phyloP scores from a whole-genome alignment of 495 filamentous ascomycete species.

The Neurospora sp. region DNA sequence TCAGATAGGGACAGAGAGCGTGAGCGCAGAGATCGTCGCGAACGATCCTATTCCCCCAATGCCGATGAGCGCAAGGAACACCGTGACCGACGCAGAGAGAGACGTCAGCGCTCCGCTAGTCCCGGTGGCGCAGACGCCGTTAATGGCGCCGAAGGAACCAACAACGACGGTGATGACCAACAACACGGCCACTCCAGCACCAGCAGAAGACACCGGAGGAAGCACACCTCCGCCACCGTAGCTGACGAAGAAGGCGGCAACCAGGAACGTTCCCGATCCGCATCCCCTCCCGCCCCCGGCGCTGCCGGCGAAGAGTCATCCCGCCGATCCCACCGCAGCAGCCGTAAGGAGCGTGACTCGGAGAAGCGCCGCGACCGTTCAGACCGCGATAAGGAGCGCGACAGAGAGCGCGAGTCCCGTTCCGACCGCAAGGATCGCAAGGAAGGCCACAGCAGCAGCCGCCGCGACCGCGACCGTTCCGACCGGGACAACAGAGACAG shows the following conservation, averaged over 20 bases:
- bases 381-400: conserved; percentile 26
- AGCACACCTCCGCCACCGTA: conserved; percentile 26
- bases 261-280: conserved; percentile 39
- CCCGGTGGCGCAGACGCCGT: conserved; percentile 24
- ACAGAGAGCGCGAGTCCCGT: conserved; percentile 25
- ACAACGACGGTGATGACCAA: conserved; percentile 41
- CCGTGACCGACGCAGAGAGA: neutral
- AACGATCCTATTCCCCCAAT: conserved; percentile 1
- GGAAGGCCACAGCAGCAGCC: conserved; percentile 24
- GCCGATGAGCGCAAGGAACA: conserved; percentile 39
- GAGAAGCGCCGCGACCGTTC: conserved; percentile 33
- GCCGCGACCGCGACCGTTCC: conserved; percentile 32
- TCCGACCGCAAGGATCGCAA: conserved; percentile 20
- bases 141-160: conserved; percentile 49
- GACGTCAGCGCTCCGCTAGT: neutral
- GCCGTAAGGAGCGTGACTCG: conserved; percentile 33
- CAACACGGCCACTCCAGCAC: conserved; percentile 23
- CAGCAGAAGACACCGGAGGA: conserved; percentile 39
- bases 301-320: conserved; percentile 28
- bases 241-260: conserved; percentile 23
- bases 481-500: conserved; percentile 37
- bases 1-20: conserved; percentile 23
- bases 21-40: conserved; percentile 15
- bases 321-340: conserved; percentile 41
- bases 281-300: conserved; percentile 25